phyloP scores from a whole-genome alignment of 192 early-diverging fungal genomes.

The Linnemannia zychae region DNA sequence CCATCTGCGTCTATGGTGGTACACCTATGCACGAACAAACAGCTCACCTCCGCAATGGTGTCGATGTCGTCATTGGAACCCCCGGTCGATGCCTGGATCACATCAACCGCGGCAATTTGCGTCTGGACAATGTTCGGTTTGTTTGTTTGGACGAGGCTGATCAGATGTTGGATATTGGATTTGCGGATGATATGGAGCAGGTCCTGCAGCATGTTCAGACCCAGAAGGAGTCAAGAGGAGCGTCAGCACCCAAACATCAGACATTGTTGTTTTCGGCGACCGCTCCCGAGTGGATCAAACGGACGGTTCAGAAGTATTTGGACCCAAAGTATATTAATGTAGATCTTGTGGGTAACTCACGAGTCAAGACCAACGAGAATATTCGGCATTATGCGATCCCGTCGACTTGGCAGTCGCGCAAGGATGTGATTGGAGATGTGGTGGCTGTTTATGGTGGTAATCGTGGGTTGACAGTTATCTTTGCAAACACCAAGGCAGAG shows the following conservation, averaged over 20 bases:
- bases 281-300: constrained; percentile 82
- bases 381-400: constrained; percentile 90
- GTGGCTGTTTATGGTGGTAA: constrained; percentile 90
- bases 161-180: constrained; percentile 87
- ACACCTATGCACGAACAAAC: constrained; percentile 89
- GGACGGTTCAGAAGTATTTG: constrained; percentile 73
- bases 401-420: constrained; percentile 89
- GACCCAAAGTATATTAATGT: constrained; percentile 75
- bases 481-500: constrained; percentile 94
- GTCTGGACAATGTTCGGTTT: constrained; percentile 70
- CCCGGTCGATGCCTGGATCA: constrained; percentile 85
- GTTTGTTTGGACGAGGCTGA: constrained; percentile 88
- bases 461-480: constrained; percentile 88
- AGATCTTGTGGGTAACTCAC: constrained; percentile 86
- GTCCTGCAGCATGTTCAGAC: constrained; percentile 78
- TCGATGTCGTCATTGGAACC: constrained; percentile 87
- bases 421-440: constrained; percentile 94
- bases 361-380: constrained; percentile 90
- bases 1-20: constrained; percentile 91
- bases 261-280: constrained; percentile 89
- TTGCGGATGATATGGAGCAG: constrained; percentile 86
- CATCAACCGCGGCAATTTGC: constrained; percentile 85
- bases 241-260: constrained; percentile 64
- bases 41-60: constrained; percentile 77
- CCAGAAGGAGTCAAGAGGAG: constrained; percentile 75